Evolutionary conservation across 108 stramenopile species (phyloP).

Genomic region (Nitzschia palea): DNA sequence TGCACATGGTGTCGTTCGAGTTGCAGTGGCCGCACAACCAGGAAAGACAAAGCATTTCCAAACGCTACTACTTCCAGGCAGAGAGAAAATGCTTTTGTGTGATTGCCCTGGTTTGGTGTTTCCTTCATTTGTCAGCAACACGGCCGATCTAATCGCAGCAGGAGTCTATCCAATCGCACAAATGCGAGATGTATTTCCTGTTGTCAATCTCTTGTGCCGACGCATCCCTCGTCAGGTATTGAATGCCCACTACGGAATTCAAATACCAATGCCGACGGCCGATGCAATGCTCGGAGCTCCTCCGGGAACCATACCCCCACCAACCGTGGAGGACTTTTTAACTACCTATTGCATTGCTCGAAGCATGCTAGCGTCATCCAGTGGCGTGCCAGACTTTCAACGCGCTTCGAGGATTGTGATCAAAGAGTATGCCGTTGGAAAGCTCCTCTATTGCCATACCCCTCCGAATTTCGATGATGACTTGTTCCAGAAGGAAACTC

Average conservation of each 20-base stretch:
- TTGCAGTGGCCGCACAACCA: constrained; percentile 96
- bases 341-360: constrained; percentile 90
- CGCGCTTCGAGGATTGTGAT: constrained; percentile 91
- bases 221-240: constrained; percentile 90
- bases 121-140: constrained; percentile 95
- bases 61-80: constrained; percentile 89
- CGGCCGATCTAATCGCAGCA: constrained; percentile 94
- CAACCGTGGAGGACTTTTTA: constrained; percentile 83
- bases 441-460: constrained; percentile 90
- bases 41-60: constrained; percentile 99
- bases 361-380: constrained; percentile 86
- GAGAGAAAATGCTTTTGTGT: constrained; percentile 88
- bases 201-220: constrained; percentile 82
- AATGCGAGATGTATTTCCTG: constrained; percentile 95
- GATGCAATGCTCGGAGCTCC: constrained; percentile 55
- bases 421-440: constrained; percentile 95
- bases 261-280: constrained; percentile 66
- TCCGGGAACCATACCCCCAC: constrained; percentile 55
- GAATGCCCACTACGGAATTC: constrained; percentile 91
- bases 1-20: constrained; percentile 89
- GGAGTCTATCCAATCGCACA: constrained; percentile 98
- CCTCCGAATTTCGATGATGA: constrained; percentile 69
- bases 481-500: constrained; percentile 66
- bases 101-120: constrained; percentile 99
- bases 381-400: constrained; percentile 91